Base-by-base conservation (phyloP, 768 basidiomycete genomes). In the Leccinum sublutescens region DNA sequence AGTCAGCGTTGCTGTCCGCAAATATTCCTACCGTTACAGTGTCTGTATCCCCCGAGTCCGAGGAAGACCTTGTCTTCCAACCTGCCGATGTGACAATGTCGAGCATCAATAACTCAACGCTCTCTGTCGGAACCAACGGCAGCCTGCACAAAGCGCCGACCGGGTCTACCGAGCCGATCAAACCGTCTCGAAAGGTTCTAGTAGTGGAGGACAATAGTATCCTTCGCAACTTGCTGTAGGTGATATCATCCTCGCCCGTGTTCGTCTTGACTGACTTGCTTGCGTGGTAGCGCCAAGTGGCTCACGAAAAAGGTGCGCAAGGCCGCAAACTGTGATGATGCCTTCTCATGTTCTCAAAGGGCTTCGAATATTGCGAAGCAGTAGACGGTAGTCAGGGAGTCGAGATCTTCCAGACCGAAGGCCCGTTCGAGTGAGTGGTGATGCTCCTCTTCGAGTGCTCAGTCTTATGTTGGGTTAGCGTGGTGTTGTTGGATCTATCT, bases 151-250 rank as follows among this genome's bases (percentile, higher is more conserved):
- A 82, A 71, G 80, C 86, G 4, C 88, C 91, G 1, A 71, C 88
- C 15, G 80, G 83, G 29, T 75, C 85, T 8, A 61, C 82, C 15
- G 80, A 80, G 19, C 70, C 71, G 11, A 68, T 72, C n/a, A 77
- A 77, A 43, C 74, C 76, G 17, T 76, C 73, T 5, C 79, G 85
- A 62, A 81, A 86, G 55, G 86, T 95, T 5, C 77, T 97, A 47
- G 86, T 96, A 1, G 90, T 96, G 2, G 95, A 97, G 73, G 95
- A 98, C 67, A 97, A 97, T 70, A 82, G 72, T 57, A 89, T 98
- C 57, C 83, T 97, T 59, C 85, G 93, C 54, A 85, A 83, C 66
- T 78, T 97, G 25, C 80, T 97, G 85, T 93, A 74, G 64, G 91
- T 79, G n/a, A 25, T 55, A 29, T 43, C 14, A 14, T 58, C 38